Evolutionary conservation across 164 flowering plant genomes (phyloP).

Genomic region (grape (Vitis vinifera)): ASM3070453v1 NC_081805.1:23143001-23143500

Average conservation of each 20-base stretch:
- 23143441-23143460: conserved; percentile 47
- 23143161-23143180: too few relatives aligned
- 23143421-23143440: conserved; percentile 53
- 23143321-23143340: too few relatives aligned
- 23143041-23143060: conserved; percentile 63
- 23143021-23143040: conserved; percentile 80
- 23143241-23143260: too few relatives aligned
- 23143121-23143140: background rate
- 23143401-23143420: conserved; percentile 68
- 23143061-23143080: conserved; percentile 42
- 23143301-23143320: background rate
- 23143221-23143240: too few relatives aligned
- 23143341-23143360: conserved; percentile 29
- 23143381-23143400: conserved; percentile 62
- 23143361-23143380: conserved; percentile 66
- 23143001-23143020: conserved; percentile 60
- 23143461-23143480: conserved; percentile 85
- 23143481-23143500: conserved; percentile 42
- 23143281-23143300: background rate
- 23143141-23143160: too few relatives aligned
- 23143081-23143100: background rate
- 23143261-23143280: too few relatives aligned
- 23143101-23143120: too few relatives aligned
- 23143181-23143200: too few relatives aligned
- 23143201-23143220: too few relatives aligned